phyloP scores from a whole-genome alignment of 2,329 filamentous ascomycete species.

The Aspergillus texensis region DNA sequence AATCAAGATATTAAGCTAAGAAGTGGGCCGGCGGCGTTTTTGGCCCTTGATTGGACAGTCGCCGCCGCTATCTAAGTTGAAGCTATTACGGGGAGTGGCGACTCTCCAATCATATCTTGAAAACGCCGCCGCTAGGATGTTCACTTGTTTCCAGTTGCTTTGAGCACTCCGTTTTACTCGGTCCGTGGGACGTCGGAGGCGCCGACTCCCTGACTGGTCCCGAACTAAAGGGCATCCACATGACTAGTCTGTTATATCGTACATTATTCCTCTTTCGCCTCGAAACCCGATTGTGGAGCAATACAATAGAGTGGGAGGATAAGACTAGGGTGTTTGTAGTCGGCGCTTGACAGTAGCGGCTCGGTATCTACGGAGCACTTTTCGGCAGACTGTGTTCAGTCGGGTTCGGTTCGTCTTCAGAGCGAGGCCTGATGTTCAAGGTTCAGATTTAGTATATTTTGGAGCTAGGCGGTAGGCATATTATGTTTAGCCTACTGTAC shows the following conservation, averaged over 20 bases:
- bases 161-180: neutral
- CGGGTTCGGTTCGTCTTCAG: neutral
- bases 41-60: neutral
- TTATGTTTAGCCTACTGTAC: neutral
- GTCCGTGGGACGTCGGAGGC: neutral
- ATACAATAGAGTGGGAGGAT: neutral
- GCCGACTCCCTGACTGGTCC: neutral
- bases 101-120: neutral
- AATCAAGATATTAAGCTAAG: neutral
- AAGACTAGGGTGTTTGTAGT: neutral
- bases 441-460: neutral
- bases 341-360: neutral
- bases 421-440: neutral
- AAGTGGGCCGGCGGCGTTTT: neutral
- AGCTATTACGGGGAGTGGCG: no score
- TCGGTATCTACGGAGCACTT: neutral
- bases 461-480: neutral
- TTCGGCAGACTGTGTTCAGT: neutral
- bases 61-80: no score
- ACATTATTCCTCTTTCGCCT: neutral
- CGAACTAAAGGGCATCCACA: neutral
- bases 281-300: neutral
- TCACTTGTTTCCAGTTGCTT: no score
- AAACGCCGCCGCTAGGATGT: neutral
- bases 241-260: neutral